These are phyloP conservation scores for Phialocephala sp. DNA, from an alignment of 2,329 filamentous ascomycete genomes.

Conservation along the genomic window DNA sequence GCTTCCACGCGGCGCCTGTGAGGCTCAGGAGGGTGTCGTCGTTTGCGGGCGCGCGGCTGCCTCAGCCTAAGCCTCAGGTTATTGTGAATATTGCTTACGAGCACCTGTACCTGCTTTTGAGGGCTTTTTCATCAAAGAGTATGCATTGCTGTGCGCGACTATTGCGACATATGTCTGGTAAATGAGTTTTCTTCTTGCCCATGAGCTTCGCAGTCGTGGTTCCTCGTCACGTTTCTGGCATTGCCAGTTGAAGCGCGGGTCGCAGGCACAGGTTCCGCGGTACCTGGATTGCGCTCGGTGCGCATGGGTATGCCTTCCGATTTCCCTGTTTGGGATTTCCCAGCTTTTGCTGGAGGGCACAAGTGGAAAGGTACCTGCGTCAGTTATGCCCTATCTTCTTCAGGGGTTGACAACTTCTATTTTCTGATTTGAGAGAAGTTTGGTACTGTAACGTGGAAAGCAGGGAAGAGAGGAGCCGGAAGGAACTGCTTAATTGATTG, in stretches of 20 bases:
- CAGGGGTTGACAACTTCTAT: background rate
- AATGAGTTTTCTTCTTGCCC: background rate
- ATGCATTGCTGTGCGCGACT: background rate
- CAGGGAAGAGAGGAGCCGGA: background rate
- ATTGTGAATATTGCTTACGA: conserved; percentile 3
- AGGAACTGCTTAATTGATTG: conserved; percentile 2
- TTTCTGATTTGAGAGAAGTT: background rate
- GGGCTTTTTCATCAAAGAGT: background rate
- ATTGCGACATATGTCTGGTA: background rate
- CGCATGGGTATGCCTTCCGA: conserved; percentile 2
- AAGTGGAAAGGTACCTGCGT: background rate
- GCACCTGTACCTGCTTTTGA: background rate
- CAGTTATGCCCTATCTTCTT: background rate
- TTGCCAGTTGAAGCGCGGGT: background rate
- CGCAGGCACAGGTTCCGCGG: conserved; percentile 4
- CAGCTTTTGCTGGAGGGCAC: background rate
- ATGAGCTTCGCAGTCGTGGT: background rate
- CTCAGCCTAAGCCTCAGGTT: background rate
- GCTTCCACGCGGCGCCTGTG: conserved; percentile 7
- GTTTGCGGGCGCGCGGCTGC: background rate
- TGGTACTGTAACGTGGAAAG: conserved; percentile 4
- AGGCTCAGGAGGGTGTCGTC: conserved; percentile 4
- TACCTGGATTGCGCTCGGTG: background rate
- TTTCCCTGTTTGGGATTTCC: conserved; percentile 5
- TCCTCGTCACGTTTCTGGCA: background rate